Evolutionary conservation across 768 basidiomycete genomes (phyloP).

Genomic region (Boletellus emodensis): DNA sequence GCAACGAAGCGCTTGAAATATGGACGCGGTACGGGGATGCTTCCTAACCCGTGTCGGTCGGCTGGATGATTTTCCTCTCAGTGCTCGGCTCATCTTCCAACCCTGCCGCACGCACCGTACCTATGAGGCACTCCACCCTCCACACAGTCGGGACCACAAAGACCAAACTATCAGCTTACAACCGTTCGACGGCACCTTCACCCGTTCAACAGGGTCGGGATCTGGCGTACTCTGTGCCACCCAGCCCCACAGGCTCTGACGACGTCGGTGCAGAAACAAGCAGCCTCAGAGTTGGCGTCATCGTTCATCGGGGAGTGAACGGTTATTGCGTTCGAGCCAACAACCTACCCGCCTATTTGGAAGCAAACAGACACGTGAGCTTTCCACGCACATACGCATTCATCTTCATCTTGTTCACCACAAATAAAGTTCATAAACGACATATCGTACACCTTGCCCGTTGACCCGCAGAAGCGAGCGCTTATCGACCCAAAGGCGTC

Average conservation of each 20-base stretch:
- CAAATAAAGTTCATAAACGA: constrained; percentile 43
- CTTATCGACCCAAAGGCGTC: constrained; percentile 79
- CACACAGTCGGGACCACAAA: constrained; percentile 20
- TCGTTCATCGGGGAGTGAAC: constrained; percentile 50
- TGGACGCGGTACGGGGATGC: constrained; percentile 40
- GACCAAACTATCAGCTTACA: constrained; percentile 12
- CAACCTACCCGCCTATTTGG: constrained; percentile 70
- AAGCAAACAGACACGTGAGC: constrained; percentile 74
- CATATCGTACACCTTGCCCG: constrained; percentile 50
- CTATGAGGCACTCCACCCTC: constrained; percentile 57
- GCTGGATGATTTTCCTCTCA: constrained; percentile 14
- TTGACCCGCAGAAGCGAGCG: constrained; percentile 57
- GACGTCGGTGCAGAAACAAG: constrained; percentile 33
- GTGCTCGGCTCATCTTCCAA: constrained; percentile 47
- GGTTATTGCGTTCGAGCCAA: constrained; percentile 71
- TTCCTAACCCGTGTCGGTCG: not conserved
- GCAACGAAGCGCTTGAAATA: constrained; percentile 57
- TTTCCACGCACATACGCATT: not conserved
- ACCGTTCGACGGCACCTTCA: constrained; percentile 11
- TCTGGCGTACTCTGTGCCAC: constrained; percentile 37
- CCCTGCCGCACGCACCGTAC: constrained; percentile 37
- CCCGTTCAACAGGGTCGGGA: constrained; percentile 27
- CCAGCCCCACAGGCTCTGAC: constrained; percentile 43
- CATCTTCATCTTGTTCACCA: constrained; percentile 1
- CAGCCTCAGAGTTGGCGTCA: constrained; percentile 60